phyloP scores from a whole-genome alignment of 164 flowering plant genomes.

The Akebia trifoliata region DNA sequence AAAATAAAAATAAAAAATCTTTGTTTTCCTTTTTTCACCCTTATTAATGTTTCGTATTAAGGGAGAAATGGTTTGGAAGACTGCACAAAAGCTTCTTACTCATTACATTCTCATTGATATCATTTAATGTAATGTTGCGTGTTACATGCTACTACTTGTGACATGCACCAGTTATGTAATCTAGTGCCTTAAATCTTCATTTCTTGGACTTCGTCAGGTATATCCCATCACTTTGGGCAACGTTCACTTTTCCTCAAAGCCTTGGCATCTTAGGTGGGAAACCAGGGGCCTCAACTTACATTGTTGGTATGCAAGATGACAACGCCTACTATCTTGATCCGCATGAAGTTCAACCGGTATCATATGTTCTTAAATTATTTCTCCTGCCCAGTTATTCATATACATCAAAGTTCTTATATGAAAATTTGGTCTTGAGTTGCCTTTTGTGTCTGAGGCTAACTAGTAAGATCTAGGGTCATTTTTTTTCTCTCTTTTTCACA shows the following conservation, averaged over 20 bases:
- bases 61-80: too few species aligned
- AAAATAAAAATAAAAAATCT: too few species aligned
- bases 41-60: too few species aligned
- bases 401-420: neutral
- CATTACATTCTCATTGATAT: neutral
- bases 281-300: conserved; percentile 92
- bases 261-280: conserved; percentile 95
- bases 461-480: too few species aligned
- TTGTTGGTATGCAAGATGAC: conserved; percentile 88
- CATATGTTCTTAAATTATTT: neutral
- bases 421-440: neutral
- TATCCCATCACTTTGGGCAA: conserved; percentile 63
- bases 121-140: neutral
- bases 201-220: conserved; percentile 44
- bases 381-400: neutral
- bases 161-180: neutral
- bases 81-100: too few species aligned
- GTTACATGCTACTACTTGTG: neutral
- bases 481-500: too few species aligned
- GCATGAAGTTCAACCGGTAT: conserved; percentile 81
- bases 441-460: too few species aligned
- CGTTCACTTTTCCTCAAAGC: conserved; percentile 89
- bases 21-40: too few species aligned
- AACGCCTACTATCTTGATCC: conserved; percentile 91
- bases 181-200: neutral